Conservation (phyloP, 805 yeast genomes). For the Wickerhamiella musiphila region DNA sequence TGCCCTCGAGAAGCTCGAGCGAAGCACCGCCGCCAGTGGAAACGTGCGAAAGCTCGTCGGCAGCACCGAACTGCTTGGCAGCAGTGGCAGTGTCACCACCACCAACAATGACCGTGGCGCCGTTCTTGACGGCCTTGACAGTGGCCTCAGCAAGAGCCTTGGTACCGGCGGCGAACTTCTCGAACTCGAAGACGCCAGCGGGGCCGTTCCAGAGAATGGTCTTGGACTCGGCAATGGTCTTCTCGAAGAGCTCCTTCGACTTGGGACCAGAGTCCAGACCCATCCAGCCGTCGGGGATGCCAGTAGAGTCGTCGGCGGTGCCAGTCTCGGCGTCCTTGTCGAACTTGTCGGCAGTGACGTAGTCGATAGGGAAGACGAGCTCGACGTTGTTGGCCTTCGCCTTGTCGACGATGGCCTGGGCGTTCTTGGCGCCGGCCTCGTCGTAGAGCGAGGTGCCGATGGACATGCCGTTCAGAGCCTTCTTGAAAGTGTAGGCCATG, state of each 20-base stretch:
- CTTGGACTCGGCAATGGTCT: slow-evolving; percentile 79
- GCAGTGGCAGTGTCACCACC: slow-evolving; percentile 99
- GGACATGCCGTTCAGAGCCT: slow-evolving; percentile 65
- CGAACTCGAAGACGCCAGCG: slow-evolving; percentile 99
- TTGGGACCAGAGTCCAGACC: slow-evolving; percentile 95
- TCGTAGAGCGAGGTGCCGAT: slow-evolving; percentile 91
- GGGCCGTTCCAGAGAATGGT: slow-evolving; percentile 99
- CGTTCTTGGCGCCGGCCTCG: slow-evolving; percentile 88
- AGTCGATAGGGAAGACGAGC: slow-evolving; percentile 87
- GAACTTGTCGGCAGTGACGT: slow-evolving; percentile 88
- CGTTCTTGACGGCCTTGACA: slow-evolving; percentile 69
- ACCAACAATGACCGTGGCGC: slow-evolving; percentile 92
- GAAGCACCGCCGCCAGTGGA: slow-evolving; percentile 99
- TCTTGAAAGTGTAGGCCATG: slow-evolving; percentile 99
- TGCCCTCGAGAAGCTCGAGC: slow-evolving; percentile 95
- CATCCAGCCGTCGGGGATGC: slow-evolving; percentile 90
- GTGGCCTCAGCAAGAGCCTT: slow-evolving; percentile 77
- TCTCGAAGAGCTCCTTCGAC: slow-evolving; percentile 61
- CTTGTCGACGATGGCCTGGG: slow-evolving; percentile 79
- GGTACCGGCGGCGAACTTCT: slow-evolving; percentile 80
- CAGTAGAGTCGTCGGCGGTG: slow-evolving; percentile 70
- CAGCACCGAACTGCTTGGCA: slow-evolving; percentile 95
- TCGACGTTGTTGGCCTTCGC: slow-evolving; percentile 93
- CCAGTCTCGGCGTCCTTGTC: slow-evolving; percentile 78
- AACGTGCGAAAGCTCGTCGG: slow-evolving; percentile 91